Conservation (phyloP, 2,329 filamentous ascomycete genomes). For the Cordyceps cateniannulata region DNA sequence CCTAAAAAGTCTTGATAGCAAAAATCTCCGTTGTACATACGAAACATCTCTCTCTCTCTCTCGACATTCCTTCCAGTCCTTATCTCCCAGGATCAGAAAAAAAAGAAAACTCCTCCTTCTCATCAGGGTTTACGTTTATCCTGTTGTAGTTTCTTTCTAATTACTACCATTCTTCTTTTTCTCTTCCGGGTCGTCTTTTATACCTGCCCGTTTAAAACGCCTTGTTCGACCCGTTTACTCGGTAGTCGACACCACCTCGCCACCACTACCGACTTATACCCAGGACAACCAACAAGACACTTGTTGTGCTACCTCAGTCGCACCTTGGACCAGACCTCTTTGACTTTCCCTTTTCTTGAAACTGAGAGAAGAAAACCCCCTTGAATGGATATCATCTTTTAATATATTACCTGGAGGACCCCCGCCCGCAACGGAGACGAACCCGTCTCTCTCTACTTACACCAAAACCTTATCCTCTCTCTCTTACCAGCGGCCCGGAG, state of each 20-base stretch:
- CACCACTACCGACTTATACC: background rate
- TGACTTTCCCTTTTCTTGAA: background rate
- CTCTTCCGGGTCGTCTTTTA: background rate
- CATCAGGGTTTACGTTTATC: constrained; percentile 1
- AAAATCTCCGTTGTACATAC: constrained; percentile 8
- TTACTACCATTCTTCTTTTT: constrained; percentile 2
- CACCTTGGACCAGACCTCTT: background rate
- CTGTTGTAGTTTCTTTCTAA: constrained; percentile 5
- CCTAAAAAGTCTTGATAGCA: background rate
- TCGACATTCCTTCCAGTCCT: constrained; percentile 12
- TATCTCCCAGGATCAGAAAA: background rate
- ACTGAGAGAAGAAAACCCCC: background rate
- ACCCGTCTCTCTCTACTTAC: background rate
- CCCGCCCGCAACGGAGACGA: background rate
- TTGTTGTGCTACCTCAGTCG: background rate
- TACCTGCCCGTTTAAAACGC: background rate
- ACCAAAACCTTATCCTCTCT: background rate
- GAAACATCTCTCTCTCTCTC: background rate
- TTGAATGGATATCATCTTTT: constrained; percentile 10
- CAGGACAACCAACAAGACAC: background rate
- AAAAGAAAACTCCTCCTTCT: background rate
- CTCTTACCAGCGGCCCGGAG: constrained; percentile 15
- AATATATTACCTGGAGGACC: background rate
- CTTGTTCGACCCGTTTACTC: constrained; percentile 13
- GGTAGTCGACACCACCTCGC: constrained; percentile 9